Evolutionary conservation across 805 yeast genomes (phyloP), one percentile per base, ranked within the genome.

Genomic region (Wickerhamomyces chambardii): DNA sequence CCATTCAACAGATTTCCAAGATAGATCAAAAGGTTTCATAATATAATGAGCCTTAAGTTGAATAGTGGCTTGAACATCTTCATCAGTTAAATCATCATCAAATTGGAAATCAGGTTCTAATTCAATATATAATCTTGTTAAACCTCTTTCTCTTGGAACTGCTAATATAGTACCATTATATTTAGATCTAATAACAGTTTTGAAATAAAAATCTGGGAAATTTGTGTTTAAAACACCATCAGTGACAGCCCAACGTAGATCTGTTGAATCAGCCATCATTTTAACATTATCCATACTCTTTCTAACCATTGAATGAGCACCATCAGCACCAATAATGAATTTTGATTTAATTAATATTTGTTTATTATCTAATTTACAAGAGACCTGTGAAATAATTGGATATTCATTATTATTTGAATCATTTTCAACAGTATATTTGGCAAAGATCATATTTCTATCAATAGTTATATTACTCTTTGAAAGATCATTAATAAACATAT

Each of bases 231-330:
- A 58, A 21, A 54, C 60, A 31, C 56, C 50, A 37, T 58, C 63
- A 31, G 58, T 37, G 15, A 58, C 63, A 15, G 61, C 63, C 63
- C 63, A 58, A 17, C 55, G 49, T 30, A 40, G 49, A 42, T 58
- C 63, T 15, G 63, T 53, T 9, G 56, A 40, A 33, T 58, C 63
- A 26, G 63, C 63, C 19, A 50, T 49, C 58, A 57, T 52, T 33
- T 49, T 49, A 10, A 17, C 17, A 28, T 53, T 42, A n/a, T 52
- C 59, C 29, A 57, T 40, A 36, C 50, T 48, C 36, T 47, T 54
- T 25, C 61, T 40, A 26, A 56, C 60, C 58, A 58, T 53, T 9
- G 58, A 50, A 35, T 56, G 62, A 19, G 60, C 59, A 18, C 59
- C 59, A 31, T 54, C 59, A 35, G 51, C 41, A 19, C 63, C 63